These are phyloP conservation scores for Tetrapyrgos nigripes DNA, from an alignment of 1,284 basidiomycete genomes.

Conservation along the genomic window DNA sequence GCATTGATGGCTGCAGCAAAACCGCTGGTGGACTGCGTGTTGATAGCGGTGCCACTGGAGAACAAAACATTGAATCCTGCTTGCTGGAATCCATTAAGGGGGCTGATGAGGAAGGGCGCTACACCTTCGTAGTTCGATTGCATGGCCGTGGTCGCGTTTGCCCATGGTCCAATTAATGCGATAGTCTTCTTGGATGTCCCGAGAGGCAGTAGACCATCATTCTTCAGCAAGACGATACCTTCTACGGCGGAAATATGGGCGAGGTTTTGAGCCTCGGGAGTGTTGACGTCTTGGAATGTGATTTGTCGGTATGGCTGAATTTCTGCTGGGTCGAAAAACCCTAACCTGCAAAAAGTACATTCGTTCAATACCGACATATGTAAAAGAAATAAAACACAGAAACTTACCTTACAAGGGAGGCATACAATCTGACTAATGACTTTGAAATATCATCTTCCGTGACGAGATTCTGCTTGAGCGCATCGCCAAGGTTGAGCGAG, in stretches of 20 bases:
- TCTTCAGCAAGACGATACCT: slow-evolving; percentile 62
- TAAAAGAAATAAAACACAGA: neutral
- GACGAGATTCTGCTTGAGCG: slow-evolving; percentile 54
- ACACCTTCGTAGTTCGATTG: slow-evolving; percentile 62
- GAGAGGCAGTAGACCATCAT: slow-evolving; percentile 59
- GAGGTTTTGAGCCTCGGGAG: slow-evolving; percentile 50
- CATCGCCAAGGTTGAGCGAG: slow-evolving; percentile 47
- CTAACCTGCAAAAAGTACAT: slow-evolving; percentile 41
- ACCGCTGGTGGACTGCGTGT: slow-evolving; percentile 43
- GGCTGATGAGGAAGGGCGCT: slow-evolving; percentile 61
- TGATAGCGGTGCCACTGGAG: slow-evolving; percentile 48
- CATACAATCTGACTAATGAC: slow-evolving; percentile 53
- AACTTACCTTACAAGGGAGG: slow-evolving; percentile 56
- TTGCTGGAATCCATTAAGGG: slow-evolving; percentile 51
- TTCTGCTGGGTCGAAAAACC: slow-evolving; percentile 59
- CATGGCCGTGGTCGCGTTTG: slow-evolving; percentile 59
- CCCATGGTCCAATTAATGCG: slow-evolving; percentile 62
- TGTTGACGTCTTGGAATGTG: slow-evolving; percentile 53
- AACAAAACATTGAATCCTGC: slow-evolving; percentile 55
- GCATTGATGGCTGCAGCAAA: slow-evolving; percentile 70
- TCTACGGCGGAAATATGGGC: slow-evolving; percentile 57
- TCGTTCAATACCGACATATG: neutral
- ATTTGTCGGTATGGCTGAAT: slow-evolving; percentile 57
- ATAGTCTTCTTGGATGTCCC: slow-evolving; percentile 46
- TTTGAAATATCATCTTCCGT: slow-evolving; percentile 47